phyloP scores from a whole-genome alignment of 140 eudicot genomes.

The Oenanthe javanica region DNA sequence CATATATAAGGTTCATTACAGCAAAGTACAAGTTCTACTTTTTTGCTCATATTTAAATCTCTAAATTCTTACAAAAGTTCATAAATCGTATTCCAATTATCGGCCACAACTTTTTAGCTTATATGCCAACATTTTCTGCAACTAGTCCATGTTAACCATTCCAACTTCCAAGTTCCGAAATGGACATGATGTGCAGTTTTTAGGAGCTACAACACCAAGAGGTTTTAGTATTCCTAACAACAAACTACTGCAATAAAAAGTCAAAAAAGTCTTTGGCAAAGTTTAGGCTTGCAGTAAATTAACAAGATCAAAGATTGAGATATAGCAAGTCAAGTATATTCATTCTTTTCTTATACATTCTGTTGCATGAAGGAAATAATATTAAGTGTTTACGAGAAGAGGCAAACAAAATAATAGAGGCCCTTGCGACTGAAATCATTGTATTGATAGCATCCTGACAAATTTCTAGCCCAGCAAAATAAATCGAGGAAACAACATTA shows the following conservation, averaged over 20 bases:
- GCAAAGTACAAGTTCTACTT: too few relatives aligned
- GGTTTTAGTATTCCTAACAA: background rate
- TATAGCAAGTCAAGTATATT: background rate
- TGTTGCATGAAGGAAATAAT: background rate
- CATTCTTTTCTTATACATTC: background rate
- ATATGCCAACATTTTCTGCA: background rate
- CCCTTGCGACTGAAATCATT: slow-evolving; percentile 1
- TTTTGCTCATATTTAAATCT: too few relatives aligned
- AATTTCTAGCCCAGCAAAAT: background rate
- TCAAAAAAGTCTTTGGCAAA: background rate
- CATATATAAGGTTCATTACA: too few relatives aligned
- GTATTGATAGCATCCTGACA: background rate
- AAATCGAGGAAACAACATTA: background rate
- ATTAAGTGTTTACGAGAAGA: background rate
- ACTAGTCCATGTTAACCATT: background rate
- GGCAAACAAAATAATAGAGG: background rate
- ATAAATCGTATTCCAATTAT: too few relatives aligned
- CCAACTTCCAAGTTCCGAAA: too few relatives aligned
- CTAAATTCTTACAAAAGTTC: too few relatives aligned
- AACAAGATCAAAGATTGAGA: background rate
- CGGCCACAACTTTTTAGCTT: too few relatives aligned
- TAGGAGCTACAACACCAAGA: background rate
- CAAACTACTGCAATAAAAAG: background rate
- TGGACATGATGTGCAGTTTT: background rate
- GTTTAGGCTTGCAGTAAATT: background rate